Evolutionary conservation across 148 eudicot genomes (phyloP), one percentile per base, ranked within the genome.

Genomic region (Vaccinium myrtillus): DNA sequence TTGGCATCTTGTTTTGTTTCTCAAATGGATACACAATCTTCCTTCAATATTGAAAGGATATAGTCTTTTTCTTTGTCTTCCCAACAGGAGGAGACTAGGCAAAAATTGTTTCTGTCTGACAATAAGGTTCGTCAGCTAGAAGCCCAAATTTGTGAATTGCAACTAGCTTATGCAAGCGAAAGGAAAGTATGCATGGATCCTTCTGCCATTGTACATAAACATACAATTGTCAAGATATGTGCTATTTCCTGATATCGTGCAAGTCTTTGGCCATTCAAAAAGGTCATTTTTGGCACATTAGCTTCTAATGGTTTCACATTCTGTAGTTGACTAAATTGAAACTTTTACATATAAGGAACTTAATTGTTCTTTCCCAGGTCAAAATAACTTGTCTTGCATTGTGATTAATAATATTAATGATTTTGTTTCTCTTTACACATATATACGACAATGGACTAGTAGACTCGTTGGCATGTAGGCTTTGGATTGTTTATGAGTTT

Each of bases 111-210:
- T 77, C 30, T 74, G 71, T 93, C 98, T 83, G 99, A 94, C 54
- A 95, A 94, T 79, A 94, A 87, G 87, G 89, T 94, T 82, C 98
- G 98, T 77, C 99, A 91, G 85, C 91, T 93, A 74, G 98, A 94
- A 88, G 90, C 92, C 83, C 92, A 93, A 86, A 71, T 92, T 61
- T 84, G 87, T 79, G 92, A 95, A 81, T 92, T 91, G 76, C 93
- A 93, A 86, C 88, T 88, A 78, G 87, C 89, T 78, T 92, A 90
- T 86, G 86, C 89, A 48, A 63, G 78, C 63, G 88, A 81, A 32
- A 91, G 85, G 88, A 92, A 86, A 83, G 99, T 94, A 89, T 13
- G 85, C 8, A 27, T 65, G 54, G 67, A 32, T 65, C 82, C 16
- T 46, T 4, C 78, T 30, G 69, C 63, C 51, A 21, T 53, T 78